A percentile compares a stretch with the other conserved stretches of the same genome.
Conservation (phyloP, 257 asterid genomes). For the Voacanga thouarsii region DNA sequence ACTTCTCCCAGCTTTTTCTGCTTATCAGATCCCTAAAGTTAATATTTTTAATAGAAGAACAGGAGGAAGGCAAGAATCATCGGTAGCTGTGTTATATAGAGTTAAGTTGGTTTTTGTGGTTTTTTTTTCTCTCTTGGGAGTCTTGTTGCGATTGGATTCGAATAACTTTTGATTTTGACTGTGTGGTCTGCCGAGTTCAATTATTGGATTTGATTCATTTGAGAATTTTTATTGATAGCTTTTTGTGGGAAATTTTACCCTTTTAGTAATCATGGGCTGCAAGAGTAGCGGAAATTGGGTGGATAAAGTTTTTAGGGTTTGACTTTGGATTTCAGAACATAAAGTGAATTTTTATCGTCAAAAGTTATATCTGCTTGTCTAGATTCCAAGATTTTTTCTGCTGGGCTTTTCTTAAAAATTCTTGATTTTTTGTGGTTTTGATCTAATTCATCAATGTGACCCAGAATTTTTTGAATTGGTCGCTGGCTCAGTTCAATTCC, state of each 20-base stretch:
- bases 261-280: background rate
- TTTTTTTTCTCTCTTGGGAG: slow-evolving; percentile 7
- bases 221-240: background rate
- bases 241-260: background rate
- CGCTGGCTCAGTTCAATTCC: background rate
- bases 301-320: slow-evolving; percentile 33
- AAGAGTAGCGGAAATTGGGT: background rate
- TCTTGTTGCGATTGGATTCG: slow-evolving; percentile 14
- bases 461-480: background rate
- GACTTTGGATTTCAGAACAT: slow-evolving; percentile 32
- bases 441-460: slow-evolving; percentile 10
- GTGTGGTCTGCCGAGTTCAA: slow-evolving; percentile 13
- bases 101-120: slow-evolving; percentile 13
- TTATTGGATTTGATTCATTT: slow-evolving; percentile 2
- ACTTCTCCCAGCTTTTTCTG: background rate
- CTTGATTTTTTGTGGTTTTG: background rate
- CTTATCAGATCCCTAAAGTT: slow-evolving; percentile 18
- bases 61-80: background rate
- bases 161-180: slow-evolving; percentile 21
- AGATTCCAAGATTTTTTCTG: background rate
- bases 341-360: slow-evolving; percentile 6
- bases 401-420: background rate
- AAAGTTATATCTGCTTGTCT: background rate
- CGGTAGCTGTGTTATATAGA: slow-evolving; percentile 9
- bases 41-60: background rate